Conservation (phyloP, 805 yeast genomes). For the Pichia phayaonensis region DNA sequence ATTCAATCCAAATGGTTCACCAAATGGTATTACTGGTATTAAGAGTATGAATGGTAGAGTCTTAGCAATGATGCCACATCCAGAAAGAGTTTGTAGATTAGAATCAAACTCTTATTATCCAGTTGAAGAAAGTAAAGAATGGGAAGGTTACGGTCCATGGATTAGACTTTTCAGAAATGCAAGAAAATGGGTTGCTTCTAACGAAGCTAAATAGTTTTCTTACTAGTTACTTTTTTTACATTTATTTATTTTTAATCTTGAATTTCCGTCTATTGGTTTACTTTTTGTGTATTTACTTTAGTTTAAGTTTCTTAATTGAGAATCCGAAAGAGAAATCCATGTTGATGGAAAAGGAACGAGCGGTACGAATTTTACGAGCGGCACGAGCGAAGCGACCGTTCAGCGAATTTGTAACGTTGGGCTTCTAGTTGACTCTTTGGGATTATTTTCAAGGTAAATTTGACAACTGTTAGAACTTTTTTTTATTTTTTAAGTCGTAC, state of each 20-base stretch:
- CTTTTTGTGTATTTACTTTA: neutral
- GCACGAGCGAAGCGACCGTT: neutral
- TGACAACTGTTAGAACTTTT: too few species aligned
- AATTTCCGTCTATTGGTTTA: neutral
- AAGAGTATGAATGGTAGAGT: slow-evolving; percentile 89
- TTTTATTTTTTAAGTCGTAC: neutral
- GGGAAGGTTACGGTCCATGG: slow-evolving; percentile 95
- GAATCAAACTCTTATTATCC: slow-evolving; percentile 94
- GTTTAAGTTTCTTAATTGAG: neutral
- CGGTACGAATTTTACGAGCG: neutral
- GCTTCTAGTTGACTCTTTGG: neutral
- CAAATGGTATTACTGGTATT: slow-evolving; percentile 88
- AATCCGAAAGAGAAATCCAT: too few species aligned
- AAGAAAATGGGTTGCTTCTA: slow-evolving; percentile 73
- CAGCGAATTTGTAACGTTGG: neutral
- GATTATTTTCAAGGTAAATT: neutral
- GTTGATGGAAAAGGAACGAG: neutral
- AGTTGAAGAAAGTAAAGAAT: slow-evolving; percentile 42
- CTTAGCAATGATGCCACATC: slow-evolving; percentile 98
- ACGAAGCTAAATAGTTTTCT: slow-evolving; percentile 5
- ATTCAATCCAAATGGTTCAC: slow-evolving; percentile 94
- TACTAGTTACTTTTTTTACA: neutral
- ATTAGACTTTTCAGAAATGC: slow-evolving; percentile 86
- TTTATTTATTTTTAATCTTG: neutral
- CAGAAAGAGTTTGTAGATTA: slow-evolving; percentile 85